Evolutionary conservation across 169 alveolate species (phyloP).

Genomic region (Ichthyophthirius multifiliis): DNA sequence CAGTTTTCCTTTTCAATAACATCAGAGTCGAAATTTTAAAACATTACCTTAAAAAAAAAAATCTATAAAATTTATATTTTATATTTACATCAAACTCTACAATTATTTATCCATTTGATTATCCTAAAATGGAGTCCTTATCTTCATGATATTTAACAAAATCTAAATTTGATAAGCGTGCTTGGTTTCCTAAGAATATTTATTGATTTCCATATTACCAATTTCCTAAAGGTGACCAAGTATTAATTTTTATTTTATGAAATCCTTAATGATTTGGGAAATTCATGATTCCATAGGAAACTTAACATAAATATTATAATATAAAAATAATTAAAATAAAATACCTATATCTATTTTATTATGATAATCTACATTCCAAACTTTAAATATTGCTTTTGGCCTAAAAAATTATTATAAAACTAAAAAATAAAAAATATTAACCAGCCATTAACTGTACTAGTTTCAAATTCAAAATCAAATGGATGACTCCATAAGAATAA

Average conservation of each 20-base stretch:
- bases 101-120: conserved; percentile 36
- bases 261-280: conserved; percentile 32
- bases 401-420: too few relatives aligned
- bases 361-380: conserved; percentile 52
- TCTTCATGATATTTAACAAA: conserved; percentile 20
- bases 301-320: too few relatives aligned
- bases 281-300: conserved; percentile 23
- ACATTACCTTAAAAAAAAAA: too few relatives aligned
- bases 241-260: conserved; percentile 23
- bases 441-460: conserved; percentile 34
- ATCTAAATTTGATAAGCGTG: conserved; percentile 26
- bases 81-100: conserved; percentile 37
- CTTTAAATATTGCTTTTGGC: conserved; percentile 37
- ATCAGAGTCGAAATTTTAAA: too few relatives aligned
- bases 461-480: conserved; percentile 44
- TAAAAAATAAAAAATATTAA: too few relatives aligned
- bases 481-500: conserved; percentile 44
- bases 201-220: conserved; percentile 22
- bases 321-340: background rate
- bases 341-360: conserved; percentile 45
- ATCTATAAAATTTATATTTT: too few relatives aligned
- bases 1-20: too few relatives aligned
- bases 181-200: conserved; percentile 29
- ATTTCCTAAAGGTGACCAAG: conserved; percentile 49
- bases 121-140: conserved; percentile 10